phyloP scores from a whole-genome alignment of 768 basidiomycete genomes.

The Porpolomopsis calyptriformis region DNA sequence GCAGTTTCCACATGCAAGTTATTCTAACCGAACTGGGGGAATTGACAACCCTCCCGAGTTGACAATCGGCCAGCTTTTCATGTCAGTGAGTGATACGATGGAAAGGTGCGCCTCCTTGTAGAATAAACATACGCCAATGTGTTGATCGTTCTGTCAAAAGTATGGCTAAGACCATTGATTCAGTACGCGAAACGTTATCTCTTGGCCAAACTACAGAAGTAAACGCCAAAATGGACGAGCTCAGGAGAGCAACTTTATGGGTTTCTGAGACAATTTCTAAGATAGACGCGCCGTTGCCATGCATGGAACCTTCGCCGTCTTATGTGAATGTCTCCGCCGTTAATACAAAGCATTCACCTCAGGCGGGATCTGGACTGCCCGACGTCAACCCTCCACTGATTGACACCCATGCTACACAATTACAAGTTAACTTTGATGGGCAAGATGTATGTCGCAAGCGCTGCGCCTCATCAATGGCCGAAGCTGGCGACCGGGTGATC shows the following conservation, averaged over 20 bases:
- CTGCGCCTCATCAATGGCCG: slow-evolving; percentile 26
- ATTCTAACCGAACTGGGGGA: slow-evolving; percentile 12
- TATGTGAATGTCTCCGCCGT: background rate
- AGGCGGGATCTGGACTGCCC: background rate
- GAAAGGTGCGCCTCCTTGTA: slow-evolving; percentile 36
- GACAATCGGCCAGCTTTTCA: slow-evolving; percentile 18
- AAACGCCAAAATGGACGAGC: slow-evolving; percentile 41
- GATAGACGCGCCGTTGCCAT: slow-evolving; percentile 20
- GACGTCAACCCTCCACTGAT: background rate
- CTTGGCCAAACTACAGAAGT: slow-evolving; percentile 38
- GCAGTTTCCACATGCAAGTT: slow-evolving; percentile 13
- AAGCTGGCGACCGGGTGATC: slow-evolving; percentile 30
- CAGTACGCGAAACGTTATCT: slow-evolving; percentile 41
- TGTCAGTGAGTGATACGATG: slow-evolving; percentile 32
- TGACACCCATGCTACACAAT: slow-evolving; percentile 16
- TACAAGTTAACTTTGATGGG: slow-evolving; percentile 16
- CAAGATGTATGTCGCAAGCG: slow-evolving; percentile 35
- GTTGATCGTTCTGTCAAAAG: slow-evolving; percentile 23
- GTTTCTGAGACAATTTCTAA: slow-evolving; percentile 45
- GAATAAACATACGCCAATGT: background rate
- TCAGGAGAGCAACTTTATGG: slow-evolving; percentile 42
- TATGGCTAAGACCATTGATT: slow-evolving; percentile 50
- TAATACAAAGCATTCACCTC: background rate
- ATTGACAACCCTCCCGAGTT: slow-evolving; percentile 17
- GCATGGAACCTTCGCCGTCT: background rate